These are phyloP conservation scores for Elsinoe fawcettii DNA, from an alignment of 2,329 filamentous ascomycete genomes.

Conservation along the genomic window DNA sequence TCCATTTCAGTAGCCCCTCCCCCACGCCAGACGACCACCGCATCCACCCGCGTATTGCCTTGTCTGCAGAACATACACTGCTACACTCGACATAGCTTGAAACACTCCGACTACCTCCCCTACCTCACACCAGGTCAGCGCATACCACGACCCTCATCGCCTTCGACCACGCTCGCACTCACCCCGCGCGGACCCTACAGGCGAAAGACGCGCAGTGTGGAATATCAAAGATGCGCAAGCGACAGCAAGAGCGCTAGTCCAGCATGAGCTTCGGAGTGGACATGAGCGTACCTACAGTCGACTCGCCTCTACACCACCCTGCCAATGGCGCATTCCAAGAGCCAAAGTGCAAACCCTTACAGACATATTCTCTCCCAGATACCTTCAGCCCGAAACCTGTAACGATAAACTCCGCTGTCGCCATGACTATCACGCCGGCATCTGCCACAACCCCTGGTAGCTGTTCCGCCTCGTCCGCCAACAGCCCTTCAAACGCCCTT, in stretches of 20 bases:
- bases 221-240: constrained; percentile 15
- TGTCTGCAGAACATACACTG: background rate
- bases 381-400: constrained; percentile 5
- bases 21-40: constrained; percentile 6
- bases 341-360: constrained; percentile 14
- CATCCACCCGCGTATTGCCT: background rate
- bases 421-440: constrained; percentile 23
- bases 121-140: background rate
- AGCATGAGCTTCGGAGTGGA: constrained; percentile 16
- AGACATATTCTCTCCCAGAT: constrained; percentile 10
- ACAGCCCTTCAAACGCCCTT: constrained; percentile 34
- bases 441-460: constrained; percentile 26
- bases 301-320: constrained; percentile 10
- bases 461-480: constrained; percentile 29
- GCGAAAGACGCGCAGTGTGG: constrained; percentile 6
- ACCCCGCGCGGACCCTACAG: background rate
- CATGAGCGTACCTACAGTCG: constrained; percentile 14
- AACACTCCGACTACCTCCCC: background rate
- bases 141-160: background rate
- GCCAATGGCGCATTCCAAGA: constrained; percentile 14
- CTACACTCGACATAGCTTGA: background rate
- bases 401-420: constrained; percentile 14
- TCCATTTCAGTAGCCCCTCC: constrained; percentile 13
- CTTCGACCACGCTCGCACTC: background rate
- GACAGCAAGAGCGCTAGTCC: constrained; percentile 14